A percentile compares a stretch with the other conserved stretches of the same genome.
These are phyloP conservation scores for Xylaria sp. DNA, from an alignment of 2,329 filamentous ascomycete species.

Conservation along the genomic window DNA sequence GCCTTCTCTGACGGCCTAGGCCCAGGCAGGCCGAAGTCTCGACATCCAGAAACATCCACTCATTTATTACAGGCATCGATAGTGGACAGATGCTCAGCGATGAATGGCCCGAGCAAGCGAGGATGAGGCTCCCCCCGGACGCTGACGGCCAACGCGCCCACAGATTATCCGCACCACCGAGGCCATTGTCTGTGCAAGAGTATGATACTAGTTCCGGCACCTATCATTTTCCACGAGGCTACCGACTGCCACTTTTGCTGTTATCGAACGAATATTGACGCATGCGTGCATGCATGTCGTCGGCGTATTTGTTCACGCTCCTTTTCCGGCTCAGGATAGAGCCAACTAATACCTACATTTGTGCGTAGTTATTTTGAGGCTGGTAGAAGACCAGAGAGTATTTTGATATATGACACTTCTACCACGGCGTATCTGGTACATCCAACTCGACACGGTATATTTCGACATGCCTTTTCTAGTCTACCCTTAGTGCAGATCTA, in stretches of 20 bases:
- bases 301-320: background rate
- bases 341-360: background rate
- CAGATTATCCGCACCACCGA: slow-evolving; percentile 13
- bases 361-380: background rate
- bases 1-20: slow-evolving; percentile 19
- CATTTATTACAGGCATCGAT: background rate
- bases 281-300: background rate
- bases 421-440: background rate
- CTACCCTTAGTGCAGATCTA: background rate
- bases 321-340: background rate
- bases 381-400: background rate
- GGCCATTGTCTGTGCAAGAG: background rate
- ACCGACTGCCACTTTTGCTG: background rate
- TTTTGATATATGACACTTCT: background rate
- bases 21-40: slow-evolving; percentile 19
- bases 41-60: slow-evolving; percentile 5
- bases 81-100: slow-evolving; percentile 8
- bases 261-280: background rate
- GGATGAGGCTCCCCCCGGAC: slow-evolving; percentile 1
- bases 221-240: slow-evolving; percentile 17
- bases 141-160: slow-evolving; percentile 12
- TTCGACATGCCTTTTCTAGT: slow-evolving; percentile 1
- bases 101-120: slow-evolving; percentile 18
- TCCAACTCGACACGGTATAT: background rate
- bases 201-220: background rate